A percentile compares a stretch with the other conserved stretches of the same genome.
phyloP scores from a whole-genome alignment of 345 rosid species.

The Salix udensis region DNA sequence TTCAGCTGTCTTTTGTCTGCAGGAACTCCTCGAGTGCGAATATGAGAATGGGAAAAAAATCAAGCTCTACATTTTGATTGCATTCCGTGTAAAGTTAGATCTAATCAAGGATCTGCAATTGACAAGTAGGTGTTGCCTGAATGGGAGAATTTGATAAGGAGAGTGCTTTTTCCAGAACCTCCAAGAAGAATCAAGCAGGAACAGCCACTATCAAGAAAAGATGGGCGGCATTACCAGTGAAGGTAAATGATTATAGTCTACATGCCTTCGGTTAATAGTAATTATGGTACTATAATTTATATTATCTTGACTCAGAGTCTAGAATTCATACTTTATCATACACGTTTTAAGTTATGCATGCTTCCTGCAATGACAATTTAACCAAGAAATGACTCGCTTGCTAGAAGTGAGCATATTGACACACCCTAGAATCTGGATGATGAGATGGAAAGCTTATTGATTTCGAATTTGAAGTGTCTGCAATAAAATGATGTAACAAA shows the following conservation, averaged over 20 bases:
- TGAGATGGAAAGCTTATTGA: not conserved
- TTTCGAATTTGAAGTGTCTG: too few relatives aligned
- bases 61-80: not conserved
- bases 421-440: not conserved
- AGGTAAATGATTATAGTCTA: slow-evolving; percentile 8
- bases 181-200: slow-evolving; percentile 11
- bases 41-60: slow-evolving; percentile 2
- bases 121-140: not conserved
- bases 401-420: not conserved
- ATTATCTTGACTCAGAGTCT: not conserved
- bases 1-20: not conserved
- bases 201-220: slow-evolving; percentile 4
- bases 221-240: slow-evolving; percentile 10
- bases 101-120: slow-evolving; percentile 4
- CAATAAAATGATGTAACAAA: too few relatives aligned
- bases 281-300: not conserved
- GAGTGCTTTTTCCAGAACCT: slow-evolving; percentile 9
- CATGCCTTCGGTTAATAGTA: not conserved
- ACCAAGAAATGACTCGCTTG: not conserved
- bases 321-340: not conserved
- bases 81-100: slow-evolving; percentile 1
- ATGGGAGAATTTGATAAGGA: slow-evolving; percentile 24
- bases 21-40: not conserved
- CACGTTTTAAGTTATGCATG: not conserved
- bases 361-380: not conserved